These are phyloP conservation scores for Neurospora sp. DNA, from an alignment of 495 filamentous ascomycete genomes.

Conservation along the genomic window DNA sequence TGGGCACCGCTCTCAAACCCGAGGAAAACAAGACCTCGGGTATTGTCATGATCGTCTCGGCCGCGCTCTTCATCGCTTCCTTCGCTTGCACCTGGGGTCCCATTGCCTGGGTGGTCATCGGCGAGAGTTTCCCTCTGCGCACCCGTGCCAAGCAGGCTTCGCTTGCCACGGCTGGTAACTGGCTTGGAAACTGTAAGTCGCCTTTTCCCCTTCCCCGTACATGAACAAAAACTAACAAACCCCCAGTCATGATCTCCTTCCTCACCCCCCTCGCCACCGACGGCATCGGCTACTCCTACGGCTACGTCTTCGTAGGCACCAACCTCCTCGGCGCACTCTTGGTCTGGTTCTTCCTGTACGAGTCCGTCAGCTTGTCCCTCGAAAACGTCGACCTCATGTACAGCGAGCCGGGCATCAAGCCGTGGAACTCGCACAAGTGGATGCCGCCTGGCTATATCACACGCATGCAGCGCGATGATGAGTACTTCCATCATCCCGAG, in stretches of 20 bases:
- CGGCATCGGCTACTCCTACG: slow-evolving; percentile 64
- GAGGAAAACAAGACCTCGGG: slow-evolving; percentile 44
- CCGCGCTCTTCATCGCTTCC: slow-evolving; percentile 56
- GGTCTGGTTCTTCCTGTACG: slow-evolving; percentile 73
- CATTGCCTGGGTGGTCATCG: slow-evolving; percentile 65
- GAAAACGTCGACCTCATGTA: slow-evolving; percentile 77
- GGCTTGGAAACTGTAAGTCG: slow-evolving; percentile 58
- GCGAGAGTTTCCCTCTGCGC: slow-evolving; percentile 65
- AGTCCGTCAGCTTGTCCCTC: slow-evolving; percentile 56
- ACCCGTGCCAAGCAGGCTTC: slow-evolving; percentile 64
- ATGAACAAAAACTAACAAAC: background rate
- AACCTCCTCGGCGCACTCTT: slow-evolving; percentile 53
- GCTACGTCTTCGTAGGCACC: slow-evolving; percentile 70
- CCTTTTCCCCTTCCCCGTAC: background rate
- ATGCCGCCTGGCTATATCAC: slow-evolving; percentile 35
- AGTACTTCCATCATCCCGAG: slow-evolving; percentile 4
- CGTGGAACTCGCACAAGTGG: slow-evolving; percentile 58
- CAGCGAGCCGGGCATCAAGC: slow-evolving; percentile 45
- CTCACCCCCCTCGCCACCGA: slow-evolving; percentile 68
- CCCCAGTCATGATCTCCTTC: slow-evolving; percentile 60
- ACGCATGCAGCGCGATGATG: slow-evolving; percentile 17
- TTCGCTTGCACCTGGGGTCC: slow-evolving; percentile 70
- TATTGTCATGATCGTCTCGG: slow-evolving; percentile 63
- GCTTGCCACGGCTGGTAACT: slow-evolving; percentile 65
- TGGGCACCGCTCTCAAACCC: slow-evolving; percentile 41